Evolutionary conservation across 176 grass and related monocot species (phyloP).

Genomic region (Bothriochloa decipiens): DNA sequence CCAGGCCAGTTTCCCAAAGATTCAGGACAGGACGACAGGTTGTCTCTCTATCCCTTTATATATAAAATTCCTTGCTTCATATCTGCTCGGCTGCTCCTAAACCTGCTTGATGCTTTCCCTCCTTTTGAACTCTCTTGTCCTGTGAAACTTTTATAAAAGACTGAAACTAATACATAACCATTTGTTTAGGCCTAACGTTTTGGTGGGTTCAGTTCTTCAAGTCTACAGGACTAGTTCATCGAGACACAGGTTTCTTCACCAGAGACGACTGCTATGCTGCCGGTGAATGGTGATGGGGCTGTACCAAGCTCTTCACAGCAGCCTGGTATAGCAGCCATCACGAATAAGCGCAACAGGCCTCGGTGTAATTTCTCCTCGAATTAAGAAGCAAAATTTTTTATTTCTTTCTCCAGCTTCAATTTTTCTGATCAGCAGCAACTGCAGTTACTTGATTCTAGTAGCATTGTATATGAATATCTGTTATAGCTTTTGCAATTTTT

Average conservation of each 20-base stretch:
- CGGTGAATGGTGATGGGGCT: not conserved
- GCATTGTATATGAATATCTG: not conserved
- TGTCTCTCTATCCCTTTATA: conserved; percentile 22
- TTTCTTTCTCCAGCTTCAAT: conserved; percentile 16
- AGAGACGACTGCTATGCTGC: not conserved
- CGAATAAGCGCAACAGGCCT: conserved; percentile 42
- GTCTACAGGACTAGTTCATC: not conserved
- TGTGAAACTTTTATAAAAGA: conserved; percentile 21
- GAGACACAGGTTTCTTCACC: not conserved
- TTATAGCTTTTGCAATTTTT: not conserved
- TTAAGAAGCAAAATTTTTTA: not conserved
- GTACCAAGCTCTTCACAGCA: not conserved
- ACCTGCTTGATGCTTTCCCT: conserved; percentile 28
- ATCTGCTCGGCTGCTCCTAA: conserved; percentile 24
- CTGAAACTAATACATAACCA: not conserved
- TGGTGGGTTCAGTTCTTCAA: conserved; percentile 2
- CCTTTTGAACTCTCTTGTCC: conserved; percentile 1
- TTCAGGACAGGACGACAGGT: conserved; percentile 24
- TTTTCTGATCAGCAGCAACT: not conserved
- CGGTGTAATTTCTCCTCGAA: conserved; percentile 35
- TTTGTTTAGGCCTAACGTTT: conserved; percentile 13
- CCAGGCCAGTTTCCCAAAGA: conserved; percentile 37
- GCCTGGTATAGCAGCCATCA: not conserved
- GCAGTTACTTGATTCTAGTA: not conserved
- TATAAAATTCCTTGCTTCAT: conserved; percentile 42